Percentiles rank a stretch among this genome's conserved stretches.
Conservation (phyloP, 1,284 basidiomycete species). For the Cryptococcus sp. region DNA sequence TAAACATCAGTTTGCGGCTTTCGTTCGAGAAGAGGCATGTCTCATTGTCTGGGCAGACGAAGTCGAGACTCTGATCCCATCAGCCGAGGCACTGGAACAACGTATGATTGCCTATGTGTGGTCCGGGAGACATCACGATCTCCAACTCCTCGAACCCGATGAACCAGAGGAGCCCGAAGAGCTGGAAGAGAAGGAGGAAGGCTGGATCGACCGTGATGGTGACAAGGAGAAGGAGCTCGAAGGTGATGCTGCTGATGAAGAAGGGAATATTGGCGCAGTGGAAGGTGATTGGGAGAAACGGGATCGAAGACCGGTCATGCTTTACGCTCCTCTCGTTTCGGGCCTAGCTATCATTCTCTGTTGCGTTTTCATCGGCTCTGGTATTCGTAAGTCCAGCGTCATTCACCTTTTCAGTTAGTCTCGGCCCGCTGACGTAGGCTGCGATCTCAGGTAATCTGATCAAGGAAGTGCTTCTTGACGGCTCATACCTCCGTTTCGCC, state of each 20-base stretch:
- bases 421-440: constrained; percentile 35
- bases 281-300: constrained; percentile 59
- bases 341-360: constrained; percentile 62
- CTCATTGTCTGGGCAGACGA: constrained; percentile 62
- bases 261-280: constrained; percentile 53
- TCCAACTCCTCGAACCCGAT: constrained; percentile 28
- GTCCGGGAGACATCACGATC: constrained; percentile 37
- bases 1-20: constrained; percentile 50
- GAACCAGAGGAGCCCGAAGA: constrained; percentile 25
- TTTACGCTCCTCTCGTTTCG: constrained; percentile 76
- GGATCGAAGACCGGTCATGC: constrained; percentile 62
- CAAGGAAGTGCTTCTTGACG: constrained; percentile 68
- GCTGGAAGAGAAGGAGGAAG: constrained; percentile 27
- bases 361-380: constrained; percentile 58
- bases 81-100: constrained; percentile 58
- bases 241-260: constrained; percentile 22
- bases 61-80: constrained; percentile 83
- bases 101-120: constrained; percentile 49
- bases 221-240: constrained; percentile 26
- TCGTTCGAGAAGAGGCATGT: constrained; percentile 39
- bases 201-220: constrained; percentile 31
- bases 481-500: constrained; percentile 63
- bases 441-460: constrained; percentile 63
- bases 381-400: constrained; percentile 58
- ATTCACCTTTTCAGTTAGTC: not conserved